Evolutionary conservation across 768 basidiomycete genomes (phyloP).

Genomic region (Naganishia antarctica): DNA sequence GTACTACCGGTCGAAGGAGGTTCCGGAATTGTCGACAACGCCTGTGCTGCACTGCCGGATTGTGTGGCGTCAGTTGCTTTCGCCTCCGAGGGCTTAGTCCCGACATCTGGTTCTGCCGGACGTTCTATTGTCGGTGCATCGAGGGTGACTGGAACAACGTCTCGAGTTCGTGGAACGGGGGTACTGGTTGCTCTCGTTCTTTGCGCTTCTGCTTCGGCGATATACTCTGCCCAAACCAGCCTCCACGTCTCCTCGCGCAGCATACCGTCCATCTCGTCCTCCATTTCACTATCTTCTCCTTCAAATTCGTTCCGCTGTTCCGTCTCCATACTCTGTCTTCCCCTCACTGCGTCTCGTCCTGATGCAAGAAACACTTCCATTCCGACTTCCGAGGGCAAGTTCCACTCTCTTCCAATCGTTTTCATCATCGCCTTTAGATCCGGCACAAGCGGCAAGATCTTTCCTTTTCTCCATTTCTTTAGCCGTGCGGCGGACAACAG

Average conservation of each 20-base stretch:
- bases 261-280: constrained; percentile 5
- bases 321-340: neutral
- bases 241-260: constrained; percentile 25
- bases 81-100: neutral
- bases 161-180: neutral
- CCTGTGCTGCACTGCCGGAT: neutral
- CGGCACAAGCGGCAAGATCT: constrained; percentile 18
- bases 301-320: constrained; percentile 2
- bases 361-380: constrained; percentile 23
- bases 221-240: constrained; percentile 24
- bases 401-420: constrained; percentile 24
- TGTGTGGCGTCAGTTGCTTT: neutral
- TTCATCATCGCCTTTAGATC: constrained; percentile 22
- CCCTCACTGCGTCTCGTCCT: neutral
- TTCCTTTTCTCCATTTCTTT: constrained; percentile 22
- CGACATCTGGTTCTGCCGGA: neutral
- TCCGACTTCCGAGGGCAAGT: constrained; percentile 21
- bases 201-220: constrained; percentile 10
- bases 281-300: neutral
- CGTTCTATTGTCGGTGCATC: neutral
- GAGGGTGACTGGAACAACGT: neutral
- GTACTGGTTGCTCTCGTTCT: constrained; percentile 8
- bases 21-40: neutral
- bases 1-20: constrained; percentile 6
- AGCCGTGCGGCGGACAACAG: constrained; percentile 1